phyloP scores from a whole-genome alignment of 2,329 filamentous ascomycete genomes.

The Cladophialophora carrionii region DNA sequence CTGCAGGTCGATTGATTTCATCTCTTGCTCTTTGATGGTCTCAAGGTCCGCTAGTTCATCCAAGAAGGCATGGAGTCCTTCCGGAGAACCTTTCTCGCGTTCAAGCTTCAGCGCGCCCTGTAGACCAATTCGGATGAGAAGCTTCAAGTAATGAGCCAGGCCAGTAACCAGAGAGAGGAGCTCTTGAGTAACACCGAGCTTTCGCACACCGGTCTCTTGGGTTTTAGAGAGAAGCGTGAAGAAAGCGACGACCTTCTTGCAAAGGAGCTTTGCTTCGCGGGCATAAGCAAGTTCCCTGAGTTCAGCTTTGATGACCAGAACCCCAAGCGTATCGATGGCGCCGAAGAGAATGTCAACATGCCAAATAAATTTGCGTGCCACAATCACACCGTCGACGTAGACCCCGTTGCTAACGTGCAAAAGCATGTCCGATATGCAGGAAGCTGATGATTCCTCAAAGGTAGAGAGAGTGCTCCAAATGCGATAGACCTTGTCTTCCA shows the following conservation, averaged over 20 bases:
- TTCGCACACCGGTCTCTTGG: conserved; percentile 84
- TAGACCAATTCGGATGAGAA: conserved; percentile 93
- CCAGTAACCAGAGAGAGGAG: conserved; percentile 96
- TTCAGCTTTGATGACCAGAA: conserved; percentile 67
- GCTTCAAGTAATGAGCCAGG: conserved; percentile 93
- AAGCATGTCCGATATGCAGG: conserved; percentile 98
- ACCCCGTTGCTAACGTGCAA: conserved; percentile 97
- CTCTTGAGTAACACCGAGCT: conserved; percentile 95
- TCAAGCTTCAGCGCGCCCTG: conserved; percentile 92
- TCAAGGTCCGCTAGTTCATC: conserved; percentile 85
- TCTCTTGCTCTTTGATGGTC: conserved; percentile 70
- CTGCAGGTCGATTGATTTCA: conserved; percentile 65
- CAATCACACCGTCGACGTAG: conserved; percentile 91
- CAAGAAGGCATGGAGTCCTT: conserved; percentile 80
- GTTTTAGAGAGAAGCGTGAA: conserved; percentile 94
- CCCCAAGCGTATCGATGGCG: conserved; percentile 83
- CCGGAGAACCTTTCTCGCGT: conserved; percentile 73
- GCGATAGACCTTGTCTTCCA: conserved; percentile 96
- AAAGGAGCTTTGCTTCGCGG: conserved; percentile 96
- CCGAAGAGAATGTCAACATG: conserved; percentile 93
- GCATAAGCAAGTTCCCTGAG: conserved; percentile 89
- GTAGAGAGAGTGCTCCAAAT: conserved; percentile 98
- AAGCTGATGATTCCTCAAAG: conserved; percentile 96
- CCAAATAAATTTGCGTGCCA: conserved; percentile 93
- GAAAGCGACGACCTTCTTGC: conserved; percentile 98